Percentiles rank a stretch among this genome's conserved stretches.
These are phyloP conservation scores for Irpex sp. DNA, from an alignment of 1,284 basidiomycete species.

Conservation along the genomic window DNA sequence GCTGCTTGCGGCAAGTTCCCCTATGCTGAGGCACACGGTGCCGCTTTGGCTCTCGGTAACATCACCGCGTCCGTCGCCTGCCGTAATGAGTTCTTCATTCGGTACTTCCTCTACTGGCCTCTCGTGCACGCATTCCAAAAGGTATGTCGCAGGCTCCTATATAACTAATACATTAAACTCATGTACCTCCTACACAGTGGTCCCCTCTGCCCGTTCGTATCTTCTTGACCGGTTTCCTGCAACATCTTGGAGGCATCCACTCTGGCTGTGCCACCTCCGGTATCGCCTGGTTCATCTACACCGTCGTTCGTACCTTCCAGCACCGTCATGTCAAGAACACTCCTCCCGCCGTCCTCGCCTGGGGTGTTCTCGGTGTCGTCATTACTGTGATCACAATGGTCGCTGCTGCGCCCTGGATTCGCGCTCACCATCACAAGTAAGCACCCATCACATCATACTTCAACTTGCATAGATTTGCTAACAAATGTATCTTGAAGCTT, in stretches of 20 bases:
- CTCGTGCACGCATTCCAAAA: conserved; percentile 12
- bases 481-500: conserved; percentile 1
- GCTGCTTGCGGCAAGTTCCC: conserved; percentile 6
- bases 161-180: neutral
- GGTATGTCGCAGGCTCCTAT: neutral
- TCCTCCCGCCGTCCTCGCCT: conserved; percentile 8
- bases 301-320: conserved; percentile 10
- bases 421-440: conserved; percentile 12
- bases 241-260: conserved; percentile 13
- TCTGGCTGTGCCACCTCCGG: conserved; percentile 9
- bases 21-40: conserved; percentile 9
- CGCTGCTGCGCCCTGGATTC: conserved; percentile 11
- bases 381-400: conserved; percentile 7
- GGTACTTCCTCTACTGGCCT: conserved; percentile 10
- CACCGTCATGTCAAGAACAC: conserved; percentile 2
- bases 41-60: conserved; percentile 11
- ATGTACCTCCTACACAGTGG: conserved; percentile 5
- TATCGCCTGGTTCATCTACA: conserved; percentile 13
- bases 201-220: conserved; percentile 8
- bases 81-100: conserved; percentile 14
- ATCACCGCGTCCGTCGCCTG: conserved; percentile 11
- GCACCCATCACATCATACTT: neutral
- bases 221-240: conserved; percentile 10
- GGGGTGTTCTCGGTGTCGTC: conserved; percentile 9
- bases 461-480: neutral